Percentiles rank a stretch among this genome's conserved stretches.
Conservation (phyloP, 352 stramenopile genomes). For the Phytophthora litchii region DNA sequence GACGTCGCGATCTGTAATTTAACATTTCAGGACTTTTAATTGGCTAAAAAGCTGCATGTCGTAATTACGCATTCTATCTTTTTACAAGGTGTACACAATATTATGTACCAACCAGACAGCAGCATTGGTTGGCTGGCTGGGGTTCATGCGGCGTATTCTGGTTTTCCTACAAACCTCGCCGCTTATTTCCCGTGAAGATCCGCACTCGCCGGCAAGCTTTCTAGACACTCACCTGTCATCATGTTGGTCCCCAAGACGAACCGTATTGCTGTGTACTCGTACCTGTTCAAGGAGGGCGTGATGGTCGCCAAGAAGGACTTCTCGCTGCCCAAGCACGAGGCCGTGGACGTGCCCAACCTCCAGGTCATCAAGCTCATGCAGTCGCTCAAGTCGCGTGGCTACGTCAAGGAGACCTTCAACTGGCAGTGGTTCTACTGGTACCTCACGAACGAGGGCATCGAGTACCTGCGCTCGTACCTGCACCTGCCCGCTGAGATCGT, state of each 20-base stretch:
- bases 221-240: constrained; percentile 56
- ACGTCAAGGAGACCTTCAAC: constrained; percentile 99
- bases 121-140: constrained; percentile 43
- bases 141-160: constrained; percentile 41
- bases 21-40: background rate
- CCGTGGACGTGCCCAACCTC: constrained; percentile 98
- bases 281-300: constrained; percentile 96
- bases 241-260: constrained; percentile 98
- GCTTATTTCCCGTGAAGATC: constrained; percentile 82
- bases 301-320: constrained; percentile 93
- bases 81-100: constrained; percentile 27
- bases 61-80: constrained; percentile 29
- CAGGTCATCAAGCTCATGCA: constrained; percentile 99
- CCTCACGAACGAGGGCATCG: constrained; percentile 98
- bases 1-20: background rate
- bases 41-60: constrained; percentile 6
- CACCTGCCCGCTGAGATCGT: constrained; percentile 99
- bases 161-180: constrained; percentile 56
- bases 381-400: constrained; percentile 97
- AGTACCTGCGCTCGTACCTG: constrained; percentile 99
- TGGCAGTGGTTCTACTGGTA: constrained; percentile 99
- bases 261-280: constrained; percentile 98
- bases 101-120: constrained; percentile 2
- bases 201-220: constrained; percentile 91
- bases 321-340: constrained; percentile 91